These are phyloP conservation scores for Taphrina sp. DNA, from an alignment of 1,139 yeast genomes.

Conservation along the genomic window DNA sequence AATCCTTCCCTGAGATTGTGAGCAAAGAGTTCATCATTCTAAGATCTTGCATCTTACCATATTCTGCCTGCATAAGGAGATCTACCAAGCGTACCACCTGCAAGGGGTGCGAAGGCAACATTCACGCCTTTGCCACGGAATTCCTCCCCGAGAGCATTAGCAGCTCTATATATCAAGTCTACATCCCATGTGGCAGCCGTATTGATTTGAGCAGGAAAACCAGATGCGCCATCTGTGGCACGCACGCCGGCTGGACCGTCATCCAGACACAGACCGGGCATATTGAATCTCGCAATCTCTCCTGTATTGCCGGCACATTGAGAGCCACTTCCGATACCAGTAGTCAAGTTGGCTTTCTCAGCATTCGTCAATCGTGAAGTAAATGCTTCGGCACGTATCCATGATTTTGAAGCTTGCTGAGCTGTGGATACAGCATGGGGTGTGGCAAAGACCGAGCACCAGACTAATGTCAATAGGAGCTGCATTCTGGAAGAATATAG, in stretches of 20 bases:
- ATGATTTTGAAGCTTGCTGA: no score
- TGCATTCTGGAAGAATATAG: no score
- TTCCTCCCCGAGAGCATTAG: conserved; percentile 53
- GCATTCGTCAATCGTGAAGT: no score
- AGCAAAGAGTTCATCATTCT: not conserved
- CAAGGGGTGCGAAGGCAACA: conserved; percentile 56
- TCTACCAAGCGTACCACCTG: conserved; percentile 52
- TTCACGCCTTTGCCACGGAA: conserved; percentile 54
- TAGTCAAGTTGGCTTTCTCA: conserved; percentile 62
- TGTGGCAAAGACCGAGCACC: no score
- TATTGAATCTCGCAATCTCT: conserved; percentile 50
- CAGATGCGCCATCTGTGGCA: conserved; percentile 56
- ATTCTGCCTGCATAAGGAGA: conserved; percentile 66
- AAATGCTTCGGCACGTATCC: no score
- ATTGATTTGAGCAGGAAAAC: conserved; percentile 55
- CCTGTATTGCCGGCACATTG: conserved; percentile 58
- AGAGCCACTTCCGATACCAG: conserved; percentile 61
- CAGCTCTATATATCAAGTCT: conserved; percentile 49
- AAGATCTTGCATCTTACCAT: conserved; percentile 41
- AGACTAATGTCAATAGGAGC: no score
- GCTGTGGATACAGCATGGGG: no score
- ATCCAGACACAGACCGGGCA: conserved; percentile 47
- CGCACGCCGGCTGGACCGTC: conserved; percentile 61
- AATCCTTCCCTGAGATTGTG: conserved; percentile 49
- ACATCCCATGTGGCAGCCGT: conserved; percentile 50